Evolutionary conservation across 2,329 filamentous ascomycete species (phyloP).

Genomic region (Herpotrichia juniperi): DNA sequence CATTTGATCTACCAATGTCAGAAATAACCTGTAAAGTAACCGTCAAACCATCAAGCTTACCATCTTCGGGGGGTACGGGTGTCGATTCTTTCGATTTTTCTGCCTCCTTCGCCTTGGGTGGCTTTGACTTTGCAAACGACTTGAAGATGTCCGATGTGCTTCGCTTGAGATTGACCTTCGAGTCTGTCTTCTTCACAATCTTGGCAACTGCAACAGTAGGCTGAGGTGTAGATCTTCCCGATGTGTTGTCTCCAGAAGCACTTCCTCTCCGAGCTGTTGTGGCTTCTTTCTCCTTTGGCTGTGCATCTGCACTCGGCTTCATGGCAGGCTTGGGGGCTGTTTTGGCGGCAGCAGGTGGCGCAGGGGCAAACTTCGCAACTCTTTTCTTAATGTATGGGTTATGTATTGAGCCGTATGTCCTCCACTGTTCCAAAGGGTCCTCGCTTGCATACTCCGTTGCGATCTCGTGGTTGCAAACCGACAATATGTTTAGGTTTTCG

Average conservation of each 20-base stretch:
- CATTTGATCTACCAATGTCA: slow-evolving; percentile 52
- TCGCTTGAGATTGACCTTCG: slow-evolving; percentile 61
- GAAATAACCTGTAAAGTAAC: slow-evolving; percentile 4
- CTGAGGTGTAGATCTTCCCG: slow-evolving; percentile 41
- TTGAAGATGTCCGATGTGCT: slow-evolving; percentile 73
- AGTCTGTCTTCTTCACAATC: slow-evolving; percentile 39
- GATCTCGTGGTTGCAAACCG: slow-evolving; percentile 71
- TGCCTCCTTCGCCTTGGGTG: slow-evolving; percentile 57
- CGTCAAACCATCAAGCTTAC: slow-evolving; percentile 43
- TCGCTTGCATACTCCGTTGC: slow-evolving; percentile 61
- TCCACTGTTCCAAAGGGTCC: slow-evolving; percentile 64
- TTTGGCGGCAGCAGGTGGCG: slow-evolving; percentile 20
- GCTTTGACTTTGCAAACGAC: slow-evolving; percentile 74
- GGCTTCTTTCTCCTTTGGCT: slow-evolving; percentile 28
- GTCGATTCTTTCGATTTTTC: slow-evolving; percentile 51
- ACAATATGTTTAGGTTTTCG: slow-evolving; percentile 70
- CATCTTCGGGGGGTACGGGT: slow-evolving; percentile 55
- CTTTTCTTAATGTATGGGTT: slow-evolving; percentile 70
- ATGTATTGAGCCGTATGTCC: slow-evolving; percentile 73
- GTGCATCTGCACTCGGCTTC: slow-evolving; percentile 22
- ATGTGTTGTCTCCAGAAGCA: slow-evolving; percentile 41
- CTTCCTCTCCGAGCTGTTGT: slow-evolving; percentile 25
- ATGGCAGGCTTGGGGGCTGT: slow-evolving; percentile 23
- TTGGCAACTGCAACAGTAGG: slow-evolving; percentile 20
- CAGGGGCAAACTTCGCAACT: slow-evolving; percentile 43